Conservation (phyloP, 2,329 filamentous ascomycete genomes). For the Apiospora aurea region DNA sequence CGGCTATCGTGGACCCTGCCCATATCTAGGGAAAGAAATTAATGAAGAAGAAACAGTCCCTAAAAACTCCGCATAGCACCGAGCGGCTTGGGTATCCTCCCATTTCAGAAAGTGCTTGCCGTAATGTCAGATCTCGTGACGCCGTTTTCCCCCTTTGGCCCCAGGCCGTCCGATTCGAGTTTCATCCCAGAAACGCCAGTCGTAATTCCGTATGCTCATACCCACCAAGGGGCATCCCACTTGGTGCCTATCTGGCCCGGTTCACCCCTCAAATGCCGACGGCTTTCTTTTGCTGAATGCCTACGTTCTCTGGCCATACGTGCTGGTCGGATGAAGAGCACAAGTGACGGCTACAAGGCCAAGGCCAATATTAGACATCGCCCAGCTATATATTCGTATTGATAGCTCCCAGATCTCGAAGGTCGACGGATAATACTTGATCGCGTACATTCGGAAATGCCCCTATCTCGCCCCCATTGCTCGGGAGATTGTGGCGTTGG, state of each 20-base stretch:
- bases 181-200: slow-evolving; percentile 18
- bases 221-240: background rate
- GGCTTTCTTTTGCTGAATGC: background rate
- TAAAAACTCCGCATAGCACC: slow-evolving; percentile 14
- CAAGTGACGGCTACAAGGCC: background rate
- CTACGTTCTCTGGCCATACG: background rate
- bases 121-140: slow-evolving; percentile 21
- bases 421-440: background rate
- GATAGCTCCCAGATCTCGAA: background rate
- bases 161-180: slow-evolving; percentile 8
- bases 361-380: background rate
- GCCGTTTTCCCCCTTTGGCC: slow-evolving; percentile 9
- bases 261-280: background rate
- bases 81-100: slow-evolving; percentile 19
- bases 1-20: background rate
- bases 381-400: background rate
- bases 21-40: slow-evolving; percentile 12
- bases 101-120: slow-evolving; percentile 20
- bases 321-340: background rate
- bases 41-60: slow-evolving; percentile 12
- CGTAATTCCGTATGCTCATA: slow-evolving; percentile 19
- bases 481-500: background rate
- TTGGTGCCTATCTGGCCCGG: background rate
- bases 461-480: slow-evolving; percentile 1
- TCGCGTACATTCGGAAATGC: background rate